Conservation (phyloP, 2,329 filamentous ascomycete species). For the Ceratocystis albifundus region DNA sequence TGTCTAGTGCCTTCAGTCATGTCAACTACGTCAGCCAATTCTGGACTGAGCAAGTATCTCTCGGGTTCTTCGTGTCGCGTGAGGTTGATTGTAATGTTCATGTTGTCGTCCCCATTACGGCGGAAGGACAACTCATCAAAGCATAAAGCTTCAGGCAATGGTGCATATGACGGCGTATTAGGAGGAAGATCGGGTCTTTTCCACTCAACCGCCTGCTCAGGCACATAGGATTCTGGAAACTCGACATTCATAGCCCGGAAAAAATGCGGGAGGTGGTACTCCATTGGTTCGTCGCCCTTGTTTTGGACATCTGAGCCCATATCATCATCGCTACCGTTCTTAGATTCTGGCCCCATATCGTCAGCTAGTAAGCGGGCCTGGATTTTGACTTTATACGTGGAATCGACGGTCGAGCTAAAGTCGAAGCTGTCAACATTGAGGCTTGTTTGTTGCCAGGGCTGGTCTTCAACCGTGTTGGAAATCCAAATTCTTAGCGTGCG, state of each 20-base stretch:
- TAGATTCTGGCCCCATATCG: slow-evolving; percentile 34
- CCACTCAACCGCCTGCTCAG: slow-evolving; percentile 64
- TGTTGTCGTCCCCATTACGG: slow-evolving; percentile 80
- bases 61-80: slow-evolving; percentile 76
- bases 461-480: slow-evolving; percentile 85
- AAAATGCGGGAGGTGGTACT: slow-evolving; percentile 54
- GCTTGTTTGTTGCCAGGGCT: slow-evolving; percentile 65
- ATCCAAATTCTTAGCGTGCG: slow-evolving; percentile 81
- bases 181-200: slow-evolving; percentile 58
- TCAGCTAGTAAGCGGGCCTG: slow-evolving; percentile 75
- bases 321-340: slow-evolving; percentile 36
- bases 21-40: slow-evolving; percentile 73
- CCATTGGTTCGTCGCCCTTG: slow-evolving; percentile 32
- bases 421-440: slow-evolving; percentile 67
- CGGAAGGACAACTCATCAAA: slow-evolving; percentile 91
- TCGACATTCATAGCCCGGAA: slow-evolving; percentile 70
- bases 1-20: slow-evolving; percentile 76
- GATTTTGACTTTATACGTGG: slow-evolving; percentile 81
- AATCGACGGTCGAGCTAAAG: slow-evolving; percentile 63
- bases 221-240: slow-evolving; percentile 51
- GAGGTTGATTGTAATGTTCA: slow-evolving; percentile 82
- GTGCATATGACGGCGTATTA: slow-evolving; percentile 38
- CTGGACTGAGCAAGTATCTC: slow-evolving; percentile 65
- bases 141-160: slow-evolving; percentile 54
- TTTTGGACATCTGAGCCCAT: slow-evolving; percentile 28